Evolutionary conservation across 2,329 filamentous ascomycete genomes (phyloP), one percentile per base, ranked within the genome.

Genomic region (Monosporascus sp.): DNA sequence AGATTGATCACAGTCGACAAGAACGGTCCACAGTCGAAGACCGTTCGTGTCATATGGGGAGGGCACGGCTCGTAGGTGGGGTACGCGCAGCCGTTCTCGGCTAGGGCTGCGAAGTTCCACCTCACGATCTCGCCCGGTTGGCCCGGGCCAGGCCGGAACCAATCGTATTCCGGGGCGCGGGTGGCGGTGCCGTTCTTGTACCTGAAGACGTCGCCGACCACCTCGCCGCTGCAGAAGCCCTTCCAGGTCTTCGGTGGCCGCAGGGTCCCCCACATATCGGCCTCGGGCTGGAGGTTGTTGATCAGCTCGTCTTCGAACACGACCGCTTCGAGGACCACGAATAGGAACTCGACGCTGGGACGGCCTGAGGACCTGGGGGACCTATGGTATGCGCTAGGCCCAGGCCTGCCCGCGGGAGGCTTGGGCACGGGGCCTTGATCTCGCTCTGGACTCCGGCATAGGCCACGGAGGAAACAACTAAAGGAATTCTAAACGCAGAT

Each of bases 1-100:
- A 43, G 18, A 14, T 24, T 43, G 39, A 50, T 43, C 8, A 50
- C 20, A 11, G 37, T 43, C n/a, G 35, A 5, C 37, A 50, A 25
- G 37, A 44, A 43, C 14, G 37, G 37, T 5, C 48, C 48, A 25
- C 48, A 38, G 48, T 50, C 43, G 24, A 50, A 50, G 9, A 50
- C 15, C 4, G 48, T 50, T n/a, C 37, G 24, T 7, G 37, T 17
- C 3, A 17, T 35, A 24, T 38, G n/a, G 24, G n/a, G 20, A 39
- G 8, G 37, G 18, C 39, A 43, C 9, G 39, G n/a, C 39, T 43
- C 39, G 39, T 20, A 43, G 22, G 17, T 20, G 22, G 39, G 39
- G 39, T 14, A 14, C 17, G 18, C 8, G 39, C 22, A 20, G 17
- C 39, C 39, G 8, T 43, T 14, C 18, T 20, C 18, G 39, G 24